Evolutionary conservation across 2,329 filamentous ascomycete genomes (phyloP).

Genomic region (Fusarium denticulatum): DNA sequence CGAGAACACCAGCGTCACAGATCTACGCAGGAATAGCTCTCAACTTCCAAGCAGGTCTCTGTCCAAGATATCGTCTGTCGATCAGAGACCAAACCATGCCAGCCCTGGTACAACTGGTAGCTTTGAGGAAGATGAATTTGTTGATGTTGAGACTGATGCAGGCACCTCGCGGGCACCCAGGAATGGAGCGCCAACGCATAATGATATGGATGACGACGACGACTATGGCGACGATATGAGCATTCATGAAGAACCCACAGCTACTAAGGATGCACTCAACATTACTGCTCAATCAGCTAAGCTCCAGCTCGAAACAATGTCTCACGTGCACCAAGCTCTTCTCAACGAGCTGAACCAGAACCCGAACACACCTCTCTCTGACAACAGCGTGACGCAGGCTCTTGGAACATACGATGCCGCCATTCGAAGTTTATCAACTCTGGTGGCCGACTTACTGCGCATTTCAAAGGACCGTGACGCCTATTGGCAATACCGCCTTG

Average conservation of each 20-base stretch:
- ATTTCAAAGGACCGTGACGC: conserved; percentile 94
- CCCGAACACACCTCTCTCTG: conserved; percentile 77
- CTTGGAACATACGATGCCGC: conserved; percentile 88
- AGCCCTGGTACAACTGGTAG: conserved; percentile 60
- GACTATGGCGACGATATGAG: conserved; percentile 81
- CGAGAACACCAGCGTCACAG: conserved; percentile 63
- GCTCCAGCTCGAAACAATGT: conserved; percentile 89
- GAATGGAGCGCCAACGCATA: conserved; percentile 49
- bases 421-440: conserved; percentile 84
- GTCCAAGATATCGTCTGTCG: conserved; percentile 39
- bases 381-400: conserved; percentile 80
- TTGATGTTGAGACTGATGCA: conserved; percentile 58
- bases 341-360: conserved; percentile 73
- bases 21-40: conserved; percentile 56
- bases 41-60: conserved; percentile 52
- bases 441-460: conserved; percentile 86
- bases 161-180: conserved; percentile 51
- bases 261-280: conserved; percentile 92
- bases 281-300: conserved; percentile 97
- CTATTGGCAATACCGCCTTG: conserved; percentile 95
- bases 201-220: conserved; percentile 73
- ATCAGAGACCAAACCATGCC: conserved; percentile 50
- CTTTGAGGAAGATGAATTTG: conserved; percentile 63
- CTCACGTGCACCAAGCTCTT: conserved; percentile 84
- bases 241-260: conserved; percentile 75